Evolutionary conservation across 2,329 filamentous ascomycete species (phyloP), one percentile per base, ranked within the genome.

Genomic region (Ophiostoma ulmi): DNA sequence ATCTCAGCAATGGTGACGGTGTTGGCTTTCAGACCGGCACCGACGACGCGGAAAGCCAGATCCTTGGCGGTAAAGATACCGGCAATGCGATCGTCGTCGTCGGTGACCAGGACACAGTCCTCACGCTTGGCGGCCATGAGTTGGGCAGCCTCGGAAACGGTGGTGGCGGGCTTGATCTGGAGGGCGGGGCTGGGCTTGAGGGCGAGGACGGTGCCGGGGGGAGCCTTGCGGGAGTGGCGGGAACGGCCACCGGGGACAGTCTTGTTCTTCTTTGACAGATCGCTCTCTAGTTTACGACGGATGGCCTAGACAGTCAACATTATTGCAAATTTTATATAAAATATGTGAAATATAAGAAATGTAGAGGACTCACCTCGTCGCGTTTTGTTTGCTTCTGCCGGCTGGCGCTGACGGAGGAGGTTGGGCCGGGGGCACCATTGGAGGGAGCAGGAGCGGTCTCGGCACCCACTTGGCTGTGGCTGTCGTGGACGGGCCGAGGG

Each of bases 61-160:
- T 99, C 95, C 84, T 99, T 99, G 75, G 95, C 95, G 0, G 95
- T 99, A 80, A 99, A 99, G 80, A 99, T 99, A 82, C 95, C 95
- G 64, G 95, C 92, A 81, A 99, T 99, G 66, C 95, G 88, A 78
- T 99, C 95, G 80, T 99, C 94, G 75, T 98, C 94, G 79, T 99
- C 95, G 61, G 95, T 99, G 35, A 99, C 95, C 73, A 99, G 83
- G 55, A 99, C 95, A 77, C 95, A 99, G 80, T 99, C 95, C 81
- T 99, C 95, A 76, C 95, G 88, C 86, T 99, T 99, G 68, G 95
- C 95, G 70, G 95, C 95, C 95, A 99, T 99, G 78, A 99, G 85
- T 84, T 99, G 95, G 58, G 95, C 95, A 67, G 95, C 95, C 82
- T 99, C 95, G 74, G 95, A 90, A 71, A 99, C 94, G 68, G 92